Evolutionary conservation across 768 basidiomycete genomes (phyloP).

Genomic region (Harrya chromipes): DNA sequence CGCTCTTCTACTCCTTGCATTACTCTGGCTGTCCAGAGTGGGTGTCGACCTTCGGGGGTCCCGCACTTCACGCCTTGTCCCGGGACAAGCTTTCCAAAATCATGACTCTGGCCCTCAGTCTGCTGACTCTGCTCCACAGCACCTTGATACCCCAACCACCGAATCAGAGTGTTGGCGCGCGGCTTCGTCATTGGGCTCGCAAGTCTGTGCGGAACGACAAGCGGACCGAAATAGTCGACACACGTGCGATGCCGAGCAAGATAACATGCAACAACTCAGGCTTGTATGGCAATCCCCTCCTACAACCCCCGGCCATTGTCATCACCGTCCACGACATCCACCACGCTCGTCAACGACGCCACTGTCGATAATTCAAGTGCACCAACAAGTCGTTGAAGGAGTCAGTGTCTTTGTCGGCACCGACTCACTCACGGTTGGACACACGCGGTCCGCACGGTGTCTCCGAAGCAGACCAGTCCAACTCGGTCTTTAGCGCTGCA

Average conservation of each 20-base stretch:
- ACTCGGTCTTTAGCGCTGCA: conserved; percentile 37
- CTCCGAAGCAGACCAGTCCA: conserved; percentile 23
- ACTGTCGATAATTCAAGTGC: not conserved
- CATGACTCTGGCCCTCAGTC: not conserved
- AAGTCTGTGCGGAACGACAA: not conserved
- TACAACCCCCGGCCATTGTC: not conserved
- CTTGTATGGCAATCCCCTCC: too few species aligned
- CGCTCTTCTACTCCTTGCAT: conserved; percentile 42
- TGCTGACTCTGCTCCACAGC: conserved; percentile 9
- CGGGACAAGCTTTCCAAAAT: conserved; percentile 7
- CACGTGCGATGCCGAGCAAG: conserved; percentile 14
- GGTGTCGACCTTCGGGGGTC: conserved; percentile 8
- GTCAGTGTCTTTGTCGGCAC: conserved; percentile 16
- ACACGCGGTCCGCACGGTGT: conserved; percentile 21
- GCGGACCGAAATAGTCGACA: conserved; percentile 2
- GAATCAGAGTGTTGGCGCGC: conserved; percentile 29
- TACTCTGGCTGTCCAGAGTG: conserved; percentile 42
- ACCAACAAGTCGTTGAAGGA: not conserved
- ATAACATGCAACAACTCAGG: not conserved
- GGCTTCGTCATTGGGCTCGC: too few species aligned
- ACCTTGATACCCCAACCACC: conserved; percentile 5
- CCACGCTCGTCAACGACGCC: not conserved
- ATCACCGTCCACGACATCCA: not conserved
- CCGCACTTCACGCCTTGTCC: conserved; percentile 1
- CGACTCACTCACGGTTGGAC: conserved; percentile 16